Evolutionary conservation across 192 early-diverging fungal species (phyloP).

Genomic region (Lobulomyces angularis): DNA sequence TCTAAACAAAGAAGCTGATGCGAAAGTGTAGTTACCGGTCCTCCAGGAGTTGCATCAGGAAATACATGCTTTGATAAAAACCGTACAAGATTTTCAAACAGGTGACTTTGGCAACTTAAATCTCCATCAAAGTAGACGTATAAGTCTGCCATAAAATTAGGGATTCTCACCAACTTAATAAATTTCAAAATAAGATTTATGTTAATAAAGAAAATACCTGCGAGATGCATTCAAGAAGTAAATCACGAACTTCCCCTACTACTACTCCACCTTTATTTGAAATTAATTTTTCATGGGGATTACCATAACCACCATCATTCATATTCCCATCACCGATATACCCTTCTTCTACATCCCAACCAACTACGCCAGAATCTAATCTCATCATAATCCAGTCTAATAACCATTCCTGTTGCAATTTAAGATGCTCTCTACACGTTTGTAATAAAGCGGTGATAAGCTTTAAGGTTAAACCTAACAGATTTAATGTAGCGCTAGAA

Average conservation of each 20-base stretch:
- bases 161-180: slow-evolving; percentile 54
- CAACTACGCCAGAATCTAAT: slow-evolving; percentile 27
- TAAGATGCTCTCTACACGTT: slow-evolving; percentile 51
- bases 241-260: slow-evolving; percentile 69
- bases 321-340: background rate
- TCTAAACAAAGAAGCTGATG: slow-evolving; percentile 66
- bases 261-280: slow-evolving; percentile 17
- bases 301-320: slow-evolving; percentile 1
- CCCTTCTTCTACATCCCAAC: slow-evolving; percentile 39
- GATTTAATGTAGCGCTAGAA: slow-evolving; percentile 15
- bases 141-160: slow-evolving; percentile 70
- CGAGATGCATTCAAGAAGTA: slow-evolving; percentile 67
- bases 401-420: slow-evolving; percentile 69
- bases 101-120: slow-evolving; percentile 54
- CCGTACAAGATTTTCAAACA: slow-evolving; percentile 75
- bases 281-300: background rate
- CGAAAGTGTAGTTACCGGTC: slow-evolving; percentile 22
- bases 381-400: slow-evolving; percentile 37
- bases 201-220: slow-evolving; percentile 16
- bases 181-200: slow-evolving; percentile 26
- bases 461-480: slow-evolving; percentile 50
- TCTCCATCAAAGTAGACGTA: slow-evolving; percentile 95
- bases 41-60: slow-evolving; percentile 57
- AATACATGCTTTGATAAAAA: slow-evolving; percentile 66
- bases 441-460: slow-evolving; percentile 60